These are phyloP conservation scores for Maudiozyma barnettii DNA, from an alignment of 805 yeast species.

Conservation along the genomic window DNA sequence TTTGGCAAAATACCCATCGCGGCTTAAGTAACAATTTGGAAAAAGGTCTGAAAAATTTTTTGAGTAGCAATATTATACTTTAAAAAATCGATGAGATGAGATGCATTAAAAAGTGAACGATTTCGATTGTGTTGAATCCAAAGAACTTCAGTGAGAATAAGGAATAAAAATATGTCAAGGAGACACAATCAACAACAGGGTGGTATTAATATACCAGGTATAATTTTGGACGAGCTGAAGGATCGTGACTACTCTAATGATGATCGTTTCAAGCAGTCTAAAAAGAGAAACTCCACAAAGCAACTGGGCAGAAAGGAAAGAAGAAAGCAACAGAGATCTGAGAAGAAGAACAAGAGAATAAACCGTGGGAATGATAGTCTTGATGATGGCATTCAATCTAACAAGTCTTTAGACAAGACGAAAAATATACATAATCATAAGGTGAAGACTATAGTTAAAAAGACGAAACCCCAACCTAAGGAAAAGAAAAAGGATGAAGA, in stretches of 20 bases:
- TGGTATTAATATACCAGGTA: conserved; percentile 49
- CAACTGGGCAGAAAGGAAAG: conserved; percentile 34
- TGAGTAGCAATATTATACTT: no score
- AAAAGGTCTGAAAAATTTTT: no score
- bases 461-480: not conserved
- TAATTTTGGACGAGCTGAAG: conserved; percentile 44
- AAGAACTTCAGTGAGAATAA: no score
- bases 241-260: conserved; percentile 36
- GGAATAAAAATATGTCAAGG: conserved; percentile 2
- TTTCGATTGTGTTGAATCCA: no score
- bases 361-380: not conserved
- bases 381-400: not conserved
- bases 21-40: no score
- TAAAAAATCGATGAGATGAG: no score
- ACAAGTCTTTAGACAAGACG: not conserved
- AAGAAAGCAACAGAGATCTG: conserved; percentile 33
- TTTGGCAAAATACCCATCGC: no score
- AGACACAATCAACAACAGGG: conserved; percentile 19
- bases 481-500: conserved; percentile 18
- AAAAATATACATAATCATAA: not conserved
- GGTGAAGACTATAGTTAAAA: not conserved
- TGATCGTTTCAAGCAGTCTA: conserved; percentile 25
- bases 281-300: conserved; percentile 26
- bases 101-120: no score
- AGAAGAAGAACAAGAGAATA: conserved; percentile 24